Conservation (phyloP, 2,329 filamentous ascomycete genomes). For the Diplodia mutila region DNA sequence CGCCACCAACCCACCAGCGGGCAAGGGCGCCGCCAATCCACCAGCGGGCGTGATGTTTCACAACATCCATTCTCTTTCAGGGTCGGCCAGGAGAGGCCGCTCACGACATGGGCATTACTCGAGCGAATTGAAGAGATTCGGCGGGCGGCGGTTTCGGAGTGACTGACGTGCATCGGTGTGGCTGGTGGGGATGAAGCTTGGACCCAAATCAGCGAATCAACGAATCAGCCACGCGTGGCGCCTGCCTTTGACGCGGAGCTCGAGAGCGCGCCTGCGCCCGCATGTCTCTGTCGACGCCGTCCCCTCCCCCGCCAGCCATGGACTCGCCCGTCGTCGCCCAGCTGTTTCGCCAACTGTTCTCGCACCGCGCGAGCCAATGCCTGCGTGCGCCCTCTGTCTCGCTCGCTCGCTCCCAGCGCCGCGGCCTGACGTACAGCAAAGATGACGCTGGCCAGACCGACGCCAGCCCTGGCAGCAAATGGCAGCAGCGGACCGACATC, state of each 20-base stretch:
- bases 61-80: constrained; percentile 10
- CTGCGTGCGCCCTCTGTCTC: constrained; percentile 12
- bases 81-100: no score
- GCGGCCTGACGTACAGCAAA: constrained; percentile 17
- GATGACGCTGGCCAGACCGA: constrained; percentile 17
- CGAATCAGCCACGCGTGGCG: constrained; percentile 29
- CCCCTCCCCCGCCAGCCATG: constrained; percentile 56
- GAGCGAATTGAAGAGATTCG: background rate
- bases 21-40: constrained; percentile 74
- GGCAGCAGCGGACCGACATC: constrained; percentile 81
- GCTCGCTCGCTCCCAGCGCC: constrained; percentile 16
- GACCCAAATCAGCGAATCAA: constrained; percentile 32
- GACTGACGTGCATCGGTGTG: constrained; percentile 15
- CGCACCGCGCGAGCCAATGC: constrained; percentile 51
- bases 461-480: constrained; percentile 67
- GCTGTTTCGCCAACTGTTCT: constrained; percentile 84
- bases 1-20: constrained; percentile 67
- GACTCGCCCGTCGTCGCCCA: constrained; percentile 78
- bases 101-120: background rate
- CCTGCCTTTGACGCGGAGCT: constrained; percentile 23
- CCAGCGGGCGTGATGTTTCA: constrained; percentile 48
- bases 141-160: background rate
- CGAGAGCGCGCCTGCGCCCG: constrained; percentile 21
- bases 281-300: background rate
- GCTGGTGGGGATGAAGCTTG: constrained; percentile 22